phyloP scores from a whole-genome alignment of 768 basidiomycete species.

The Mycena sanguinolenta region DNA sequence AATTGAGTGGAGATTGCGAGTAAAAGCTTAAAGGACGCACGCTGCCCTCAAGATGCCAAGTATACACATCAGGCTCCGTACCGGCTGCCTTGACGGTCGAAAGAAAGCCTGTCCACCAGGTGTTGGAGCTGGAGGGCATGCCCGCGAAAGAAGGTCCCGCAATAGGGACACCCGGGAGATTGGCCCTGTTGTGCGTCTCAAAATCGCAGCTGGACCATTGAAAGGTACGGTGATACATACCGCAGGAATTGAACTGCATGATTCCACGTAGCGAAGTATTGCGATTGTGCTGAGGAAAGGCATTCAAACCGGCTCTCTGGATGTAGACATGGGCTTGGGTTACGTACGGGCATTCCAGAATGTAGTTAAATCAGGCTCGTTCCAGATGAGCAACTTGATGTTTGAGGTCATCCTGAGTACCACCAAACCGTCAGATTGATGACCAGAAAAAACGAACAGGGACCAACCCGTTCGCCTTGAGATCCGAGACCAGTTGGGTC shows the following conservation, averaged over 20 bases:
- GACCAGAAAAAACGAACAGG: background rate
- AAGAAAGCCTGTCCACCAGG: conserved; percentile 42
- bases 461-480: conserved; percentile 37
- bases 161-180: conserved; percentile 36
- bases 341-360: conserved; percentile 39
- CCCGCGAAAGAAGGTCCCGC: conserved; percentile 33
- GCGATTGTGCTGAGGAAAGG: conserved; percentile 22
- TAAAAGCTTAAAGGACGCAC: conserved; percentile 26
- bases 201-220: no score
- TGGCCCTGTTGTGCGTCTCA: conserved; percentile 10
- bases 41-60: conserved; percentile 39
- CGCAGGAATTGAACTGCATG: conserved; percentile 33
- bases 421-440: background rate
- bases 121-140: conserved; percentile 29
- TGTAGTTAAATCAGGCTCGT: conserved; percentile 36
- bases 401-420: conserved; percentile 34
- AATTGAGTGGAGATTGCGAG: no score
- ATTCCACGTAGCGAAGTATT: conserved; percentile 37
- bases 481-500: conserved; percentile 36
- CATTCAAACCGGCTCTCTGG: background rate
- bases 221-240: conserved; percentile 2
- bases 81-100: conserved; percentile 26
- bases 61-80: conserved; percentile 39
- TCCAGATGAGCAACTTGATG: conserved; percentile 40
- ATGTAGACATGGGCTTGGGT: no score